These are phyloP conservation scores for Cercospora sp. DNA, from an alignment of 2,329 filamentous ascomycete genomes.

Conservation along the genomic window DNA sequence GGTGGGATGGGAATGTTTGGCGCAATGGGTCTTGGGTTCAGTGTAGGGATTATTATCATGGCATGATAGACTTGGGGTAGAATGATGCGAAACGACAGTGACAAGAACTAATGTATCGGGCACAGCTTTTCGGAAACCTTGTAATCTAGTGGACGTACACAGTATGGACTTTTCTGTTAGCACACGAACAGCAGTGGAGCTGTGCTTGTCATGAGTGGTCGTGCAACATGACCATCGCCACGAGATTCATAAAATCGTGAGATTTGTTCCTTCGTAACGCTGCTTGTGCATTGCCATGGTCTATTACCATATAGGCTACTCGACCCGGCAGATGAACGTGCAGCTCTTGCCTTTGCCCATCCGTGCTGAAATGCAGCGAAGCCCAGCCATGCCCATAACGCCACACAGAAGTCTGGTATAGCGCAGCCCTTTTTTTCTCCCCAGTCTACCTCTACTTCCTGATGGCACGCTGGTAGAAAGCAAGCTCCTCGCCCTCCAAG, in stretches of 20 bases:
- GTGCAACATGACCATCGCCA: not conserved
- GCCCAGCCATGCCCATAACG: constrained; percentile 31
- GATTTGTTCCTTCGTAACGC: constrained; percentile 19
- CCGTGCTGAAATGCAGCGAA: constrained; percentile 25
- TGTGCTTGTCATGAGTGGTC: constrained; percentile 1
- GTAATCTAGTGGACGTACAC: not conserved
- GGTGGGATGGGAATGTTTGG: not conserved
- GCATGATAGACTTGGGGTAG: not conserved
- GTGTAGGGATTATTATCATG: not conserved
- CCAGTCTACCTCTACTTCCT: constrained; percentile 73
- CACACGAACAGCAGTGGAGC: not conserved
- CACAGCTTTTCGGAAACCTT: not conserved
- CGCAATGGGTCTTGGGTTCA: not conserved
- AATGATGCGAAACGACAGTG: not conserved
- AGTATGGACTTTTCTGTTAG: not conserved
- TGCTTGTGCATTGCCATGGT: constrained; percentile 19
- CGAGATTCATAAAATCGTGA: constrained; percentile 12
- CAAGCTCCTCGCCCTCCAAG: constrained; percentile 98
- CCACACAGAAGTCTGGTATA: constrained; percentile 24
- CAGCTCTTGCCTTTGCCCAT: constrained; percentile 24
- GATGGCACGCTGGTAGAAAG: constrained; percentile 99
- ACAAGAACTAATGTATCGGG: not conserved
- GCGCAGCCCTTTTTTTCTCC: not conserved
- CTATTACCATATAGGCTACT: constrained; percentile 19
- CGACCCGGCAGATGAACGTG: constrained; percentile 20